Conservation (phyloP, 805 yeast species). For the Yamadazyma laniorum region DNA sequence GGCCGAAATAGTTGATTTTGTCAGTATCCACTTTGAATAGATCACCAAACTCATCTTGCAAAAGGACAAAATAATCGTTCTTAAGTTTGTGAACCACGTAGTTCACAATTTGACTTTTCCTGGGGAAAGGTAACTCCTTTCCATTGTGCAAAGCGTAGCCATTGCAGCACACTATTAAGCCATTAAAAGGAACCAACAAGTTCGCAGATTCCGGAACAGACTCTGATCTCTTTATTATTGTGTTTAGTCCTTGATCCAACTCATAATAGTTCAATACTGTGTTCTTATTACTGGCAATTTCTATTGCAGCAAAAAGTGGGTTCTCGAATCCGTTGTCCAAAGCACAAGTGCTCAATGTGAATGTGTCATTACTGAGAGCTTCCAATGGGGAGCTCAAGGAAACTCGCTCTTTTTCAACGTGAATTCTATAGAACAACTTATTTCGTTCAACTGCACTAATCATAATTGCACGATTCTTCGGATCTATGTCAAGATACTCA, state of each 20-base stretch:
- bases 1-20: constrained; percentile 68
- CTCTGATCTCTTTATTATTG: constrained; percentile 51
- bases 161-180: constrained; percentile 61
- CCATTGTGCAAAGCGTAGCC: constrained; percentile 48
- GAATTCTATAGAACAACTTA: constrained; percentile 67
- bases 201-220: constrained; percentile 37
- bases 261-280: constrained; percentile 64
- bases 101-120: constrained; percentile 38
- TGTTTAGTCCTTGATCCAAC: constrained; percentile 82
- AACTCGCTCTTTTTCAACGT: constrained; percentile 45
- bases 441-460: constrained; percentile 70
- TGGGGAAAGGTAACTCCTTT: constrained; percentile 27
- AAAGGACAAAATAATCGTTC: constrained; percentile 58
- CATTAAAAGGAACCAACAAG: constrained; percentile 67
- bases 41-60: constrained; percentile 75
- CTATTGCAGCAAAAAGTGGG: constrained; percentile 82
- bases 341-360: constrained; percentile 56
- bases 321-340: constrained; percentile 79
- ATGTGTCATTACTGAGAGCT: constrained; percentile 46
- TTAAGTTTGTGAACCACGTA: constrained; percentile 69
- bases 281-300: constrained; percentile 40
- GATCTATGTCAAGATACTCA: constrained; percentile 65
- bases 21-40: constrained; percentile 59
- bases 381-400: constrained; percentile 74
- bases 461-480: constrained; percentile 66